Evolutionary conservation across 352 stramenopile species (phyloP).

Genomic region (Phytophthora fragariaefolia): DNA sequence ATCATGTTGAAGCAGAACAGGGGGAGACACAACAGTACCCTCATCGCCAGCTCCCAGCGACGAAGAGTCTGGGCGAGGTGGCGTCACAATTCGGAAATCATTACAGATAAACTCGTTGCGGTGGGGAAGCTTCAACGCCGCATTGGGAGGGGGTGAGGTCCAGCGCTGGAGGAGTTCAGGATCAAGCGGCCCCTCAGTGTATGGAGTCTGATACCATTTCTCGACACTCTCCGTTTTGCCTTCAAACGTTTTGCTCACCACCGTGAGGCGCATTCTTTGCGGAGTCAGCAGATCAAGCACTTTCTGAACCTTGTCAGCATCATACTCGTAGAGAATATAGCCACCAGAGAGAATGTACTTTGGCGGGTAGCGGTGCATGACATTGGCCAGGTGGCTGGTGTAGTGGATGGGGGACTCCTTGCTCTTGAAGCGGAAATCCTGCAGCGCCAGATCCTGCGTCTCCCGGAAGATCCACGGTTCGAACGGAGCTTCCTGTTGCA

Average conservation of each 20-base stretch:
- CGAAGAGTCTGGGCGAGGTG: slow-evolving; percentile 38
- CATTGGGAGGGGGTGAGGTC: slow-evolving; percentile 39
- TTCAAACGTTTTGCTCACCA: slow-evolving; percentile 78
- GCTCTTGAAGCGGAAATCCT: slow-evolving; percentile 80
- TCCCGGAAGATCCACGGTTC: slow-evolving; percentile 75
- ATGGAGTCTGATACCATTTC: slow-evolving; percentile 75
- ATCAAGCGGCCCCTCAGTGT: slow-evolving; percentile 50
- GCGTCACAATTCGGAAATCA: slow-evolving; percentile 72
- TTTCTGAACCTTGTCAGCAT: slow-evolving; percentile 56
- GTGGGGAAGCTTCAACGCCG: slow-evolving; percentile 54
- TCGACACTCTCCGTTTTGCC: slow-evolving; percentile 55
- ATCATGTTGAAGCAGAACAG: slow-evolving; percentile 55
- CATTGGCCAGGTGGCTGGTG: slow-evolving; percentile 63
- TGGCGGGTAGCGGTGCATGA: slow-evolving; percentile 72
- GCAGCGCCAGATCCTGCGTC: slow-evolving; percentile 57
- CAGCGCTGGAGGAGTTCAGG: slow-evolving; percentile 48
- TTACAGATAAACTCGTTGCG: slow-evolving; percentile 82
- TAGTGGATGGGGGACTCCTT: slow-evolving; percentile 82
- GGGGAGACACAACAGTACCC: slow-evolving; percentile 12
- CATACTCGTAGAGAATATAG: slow-evolving; percentile 73
- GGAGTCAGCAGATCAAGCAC: slow-evolving; percentile 61
- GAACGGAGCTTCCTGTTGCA: slow-evolving; percentile 51
- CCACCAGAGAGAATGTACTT: slow-evolving; percentile 69
- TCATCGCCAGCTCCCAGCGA: slow-evolving; percentile 33
- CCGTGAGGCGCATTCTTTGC: slow-evolving; percentile 60